Evolutionary conservation across 176 grass and related monocot genomes (phyloP).

Genomic region (Oryza glaberrima): DNA sequence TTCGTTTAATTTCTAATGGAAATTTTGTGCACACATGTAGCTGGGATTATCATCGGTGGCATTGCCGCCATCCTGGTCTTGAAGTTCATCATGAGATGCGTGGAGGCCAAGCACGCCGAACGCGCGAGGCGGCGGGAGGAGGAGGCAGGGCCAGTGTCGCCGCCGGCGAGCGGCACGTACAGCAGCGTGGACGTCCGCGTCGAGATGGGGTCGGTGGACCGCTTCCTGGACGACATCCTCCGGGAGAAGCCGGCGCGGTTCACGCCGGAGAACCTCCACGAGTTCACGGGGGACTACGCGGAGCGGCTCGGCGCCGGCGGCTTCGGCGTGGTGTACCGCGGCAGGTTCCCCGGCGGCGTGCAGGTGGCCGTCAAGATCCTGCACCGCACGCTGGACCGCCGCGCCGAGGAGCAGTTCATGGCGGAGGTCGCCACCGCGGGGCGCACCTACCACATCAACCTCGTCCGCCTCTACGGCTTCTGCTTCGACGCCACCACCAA

Average conservation of each 20-base stretch:
- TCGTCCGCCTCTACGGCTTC: conserved; percentile 85
- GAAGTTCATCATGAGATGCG: conserved; percentile 6
- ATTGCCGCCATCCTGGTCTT: background rate
- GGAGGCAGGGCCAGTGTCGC: too few relatives aligned
- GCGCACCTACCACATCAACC: conserved; percentile 68
- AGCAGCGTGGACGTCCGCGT: background rate
- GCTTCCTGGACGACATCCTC: conserved; percentile 57
- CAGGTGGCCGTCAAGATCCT: conserved; percentile 53
- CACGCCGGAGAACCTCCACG: conserved; percentile 45
- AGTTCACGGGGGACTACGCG: conserved; percentile 42
- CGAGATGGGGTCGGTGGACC: conserved; percentile 53
- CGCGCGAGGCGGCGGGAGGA: conserved; percentile 34
- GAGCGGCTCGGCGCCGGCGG: conserved; percentile 61
- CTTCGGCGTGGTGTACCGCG: conserved; percentile 73
- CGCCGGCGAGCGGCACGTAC: background rate
- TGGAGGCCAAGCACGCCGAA: conserved; percentile 16
- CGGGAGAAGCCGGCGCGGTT: conserved; percentile 62
- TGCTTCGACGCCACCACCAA: conserved; percentile 65
- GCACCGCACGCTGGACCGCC: conserved; percentile 35
- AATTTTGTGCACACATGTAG: background rate
- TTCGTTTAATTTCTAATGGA: background rate
- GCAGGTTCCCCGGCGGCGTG: conserved; percentile 42
- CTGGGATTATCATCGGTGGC: conserved; percentile 26
- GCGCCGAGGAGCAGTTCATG: conserved; percentile 65
- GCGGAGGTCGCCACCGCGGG: conserved; percentile 66